Conservation (phyloP, 1,284 basidiomycete species). For the Fomitopsis pinicola region DNA sequence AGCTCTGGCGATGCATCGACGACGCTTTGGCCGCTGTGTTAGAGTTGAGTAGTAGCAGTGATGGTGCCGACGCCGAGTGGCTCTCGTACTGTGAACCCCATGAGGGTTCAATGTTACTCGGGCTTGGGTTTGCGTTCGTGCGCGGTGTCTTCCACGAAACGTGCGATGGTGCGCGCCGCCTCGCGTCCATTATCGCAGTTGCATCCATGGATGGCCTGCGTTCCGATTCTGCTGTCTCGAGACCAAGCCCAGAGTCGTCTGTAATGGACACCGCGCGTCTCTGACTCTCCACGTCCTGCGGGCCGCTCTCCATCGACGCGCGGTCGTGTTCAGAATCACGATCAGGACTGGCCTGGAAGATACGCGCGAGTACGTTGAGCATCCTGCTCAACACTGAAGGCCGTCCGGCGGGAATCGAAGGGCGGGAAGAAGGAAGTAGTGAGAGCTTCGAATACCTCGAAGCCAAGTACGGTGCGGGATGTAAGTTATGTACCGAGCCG, state of each 20-base stretch:
- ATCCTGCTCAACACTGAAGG: constrained; percentile 7
- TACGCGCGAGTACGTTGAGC: constrained; percentile 17
- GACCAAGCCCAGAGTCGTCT: constrained; percentile 5
- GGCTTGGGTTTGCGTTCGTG: constrained; percentile 9
- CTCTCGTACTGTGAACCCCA: constrained; percentile 16
- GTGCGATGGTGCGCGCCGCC: constrained; percentile 18
- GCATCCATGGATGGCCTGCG: constrained; percentile 16
- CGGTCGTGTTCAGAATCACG: constrained; percentile 6
- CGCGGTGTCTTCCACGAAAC: constrained; percentile 23
- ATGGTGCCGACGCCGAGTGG: constrained; percentile 19
- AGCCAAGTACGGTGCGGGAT: neutral
- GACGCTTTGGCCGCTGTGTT: constrained; percentile 8
- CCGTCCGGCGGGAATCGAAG: constrained; percentile 1
- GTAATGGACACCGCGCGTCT: constrained; percentile 1
- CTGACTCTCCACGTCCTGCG: constrained; percentile 3
- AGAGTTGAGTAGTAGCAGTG: constrained; percentile 12
- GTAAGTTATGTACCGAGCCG: constrained; percentile 1
- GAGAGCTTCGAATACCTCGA: neutral
- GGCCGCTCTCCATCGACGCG: constrained; percentile 1
- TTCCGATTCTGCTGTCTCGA: constrained; percentile 14
- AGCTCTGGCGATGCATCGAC: constrained; percentile 19
- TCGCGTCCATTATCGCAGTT: constrained; percentile 12
- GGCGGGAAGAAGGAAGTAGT: neutral
- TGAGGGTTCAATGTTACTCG: constrained; percentile 10
- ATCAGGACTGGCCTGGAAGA: constrained; percentile 16